Evolutionary conservation across 2,329 filamentous ascomycete species (phyloP), one percentile per base, ranked within the genome.

Genomic region (Botrytis tulipae): DNA sequence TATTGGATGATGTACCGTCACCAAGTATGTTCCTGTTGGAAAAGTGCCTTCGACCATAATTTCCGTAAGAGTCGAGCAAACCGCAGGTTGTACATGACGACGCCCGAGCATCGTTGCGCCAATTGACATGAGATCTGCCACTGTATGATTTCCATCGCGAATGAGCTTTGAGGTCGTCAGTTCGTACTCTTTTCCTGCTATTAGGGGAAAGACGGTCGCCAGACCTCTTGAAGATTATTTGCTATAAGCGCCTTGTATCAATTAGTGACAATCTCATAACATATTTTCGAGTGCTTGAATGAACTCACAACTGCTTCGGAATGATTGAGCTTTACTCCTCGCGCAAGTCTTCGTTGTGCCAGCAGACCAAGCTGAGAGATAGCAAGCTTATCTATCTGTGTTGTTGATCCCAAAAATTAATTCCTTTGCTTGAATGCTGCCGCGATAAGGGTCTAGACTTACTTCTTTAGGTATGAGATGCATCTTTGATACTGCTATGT

Each of bases 21-120:
- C 95, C 59, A 98, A 90, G 81, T 97, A 98, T 2, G 95, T 97
- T 72, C 95, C 95, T 10, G 89, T 92, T 42, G 90, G 91, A 81
- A 98, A 98, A 2, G 95, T 98, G 74, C 95, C 95, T 83, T 98
- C 95, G 77, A 98, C 93, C 86, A 97, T 94, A 78, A 98, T 88
- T 84, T 97, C 92, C 74, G 89, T 87, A 61, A 98, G 88, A 4
- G 93, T 94, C 60, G 88, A 87, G 74, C 91, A 89, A 37, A 98
- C 95, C 18, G 92, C 90, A 35, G 95, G 94, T 61, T 94, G 86
- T 74, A 98, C 95, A 83, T 98, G 95, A 48, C 95, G 92, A 16
- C 95, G 92, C 76, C 95, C 95, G 4, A 98, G 92, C 91, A 98
- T 95, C 72, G 93, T 95, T 79, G 93, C 90, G 78, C 95, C 95